Conservation (phyloP, 163 green algal genomes). For the Dunaliella salina region DNA sequence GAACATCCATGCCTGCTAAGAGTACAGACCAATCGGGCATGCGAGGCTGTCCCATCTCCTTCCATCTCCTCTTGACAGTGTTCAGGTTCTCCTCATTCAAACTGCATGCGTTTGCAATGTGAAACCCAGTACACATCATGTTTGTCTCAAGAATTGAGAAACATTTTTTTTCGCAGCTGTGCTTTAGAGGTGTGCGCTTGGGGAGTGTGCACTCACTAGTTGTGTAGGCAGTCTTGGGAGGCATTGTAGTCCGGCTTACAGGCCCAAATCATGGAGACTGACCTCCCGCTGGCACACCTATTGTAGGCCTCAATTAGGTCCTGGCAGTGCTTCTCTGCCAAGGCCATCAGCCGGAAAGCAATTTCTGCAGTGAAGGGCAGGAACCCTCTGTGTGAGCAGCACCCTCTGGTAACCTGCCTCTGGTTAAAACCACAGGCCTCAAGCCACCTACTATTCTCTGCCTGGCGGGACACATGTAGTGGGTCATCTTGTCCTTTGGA, state of each 20-base stretch:
- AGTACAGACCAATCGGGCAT: conserved; percentile 23
- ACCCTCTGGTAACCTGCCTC: too few species aligned
- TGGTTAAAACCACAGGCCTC: too few species aligned
- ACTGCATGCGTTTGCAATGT: neutral
- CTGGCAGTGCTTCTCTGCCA: neutral
- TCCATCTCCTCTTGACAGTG: conserved; percentile 20
- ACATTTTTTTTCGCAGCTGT: too few species aligned
- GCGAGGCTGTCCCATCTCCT: conserved; percentile 11
- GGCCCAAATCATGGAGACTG: conserved; percentile 9
- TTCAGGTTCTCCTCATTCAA: conserved; percentile 25
- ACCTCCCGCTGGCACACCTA: neutral
- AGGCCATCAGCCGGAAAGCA: neutral
- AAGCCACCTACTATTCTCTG: too few species aligned
- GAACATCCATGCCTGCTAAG: conserved; percentile 17
- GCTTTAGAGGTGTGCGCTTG: neutral
- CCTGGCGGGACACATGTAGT: too few species aligned
- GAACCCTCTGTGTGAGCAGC: too few species aligned
- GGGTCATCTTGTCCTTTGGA: too few species aligned
- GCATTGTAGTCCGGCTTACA: conserved; percentile 5
- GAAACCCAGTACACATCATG: too few species aligned
- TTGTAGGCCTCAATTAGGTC: conserved; percentile 3
- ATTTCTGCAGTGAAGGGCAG: neutral
- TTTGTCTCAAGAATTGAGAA: too few species aligned
- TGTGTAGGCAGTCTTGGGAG: conserved; percentile 7
- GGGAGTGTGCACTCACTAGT: conserved; percentile 6